Evolutionary conservation across 1,139 yeast genomes (phyloP).

Genomic region (Geotrichum cucujoidarum): DNA sequence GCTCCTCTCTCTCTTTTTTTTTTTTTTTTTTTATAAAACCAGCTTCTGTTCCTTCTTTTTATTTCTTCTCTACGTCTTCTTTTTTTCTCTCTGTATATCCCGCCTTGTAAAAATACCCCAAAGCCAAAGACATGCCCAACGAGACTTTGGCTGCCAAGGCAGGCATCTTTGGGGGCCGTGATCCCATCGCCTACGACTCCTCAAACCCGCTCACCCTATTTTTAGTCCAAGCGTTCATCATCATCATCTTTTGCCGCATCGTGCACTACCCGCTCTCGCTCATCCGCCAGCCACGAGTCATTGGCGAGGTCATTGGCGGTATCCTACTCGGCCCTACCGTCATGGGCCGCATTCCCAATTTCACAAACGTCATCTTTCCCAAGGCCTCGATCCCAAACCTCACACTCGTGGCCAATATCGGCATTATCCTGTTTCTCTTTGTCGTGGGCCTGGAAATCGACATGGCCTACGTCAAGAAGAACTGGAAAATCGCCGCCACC

Average conservation of each 20-base stretch:
- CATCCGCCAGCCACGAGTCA: conserved; percentile 68
- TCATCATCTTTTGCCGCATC: conserved; percentile 50
- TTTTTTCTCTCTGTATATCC: too few species aligned
- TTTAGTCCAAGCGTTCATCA: conserved; percentile 45
- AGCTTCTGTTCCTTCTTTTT: too few species aligned
- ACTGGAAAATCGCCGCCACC: conserved; percentile 54
- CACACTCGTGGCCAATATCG: conserved; percentile 63
- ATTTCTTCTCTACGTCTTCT: too few species aligned
- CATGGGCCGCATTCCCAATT: conserved; percentile 63
- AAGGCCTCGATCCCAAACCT: conserved; percentile 55
- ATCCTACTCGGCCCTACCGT: conserved; percentile 51
- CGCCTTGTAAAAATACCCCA: too few species aligned
- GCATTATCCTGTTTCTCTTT: conserved; percentile 66
- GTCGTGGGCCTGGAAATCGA: conserved; percentile 78
- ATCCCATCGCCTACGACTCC: conserved; percentile 57
- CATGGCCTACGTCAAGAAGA: conserved; percentile 53
- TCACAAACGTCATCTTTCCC: conserved; percentile 62
- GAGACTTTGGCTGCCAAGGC: too few species aligned
- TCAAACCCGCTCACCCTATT: conserved; percentile 56
- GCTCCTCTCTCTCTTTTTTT: too few species aligned
- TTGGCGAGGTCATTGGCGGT: conserved; percentile 74
- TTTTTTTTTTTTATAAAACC: too few species aligned
- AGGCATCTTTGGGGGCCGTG: conserved; percentile 56
- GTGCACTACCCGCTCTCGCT: conserved; percentile 55
- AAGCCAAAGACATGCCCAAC: too few species aligned